These are phyloP conservation scores for Fusarium miscanthi DNA, from an alignment of 2,329 filamentous ascomycete species.

Conservation along the genomic window DNA sequence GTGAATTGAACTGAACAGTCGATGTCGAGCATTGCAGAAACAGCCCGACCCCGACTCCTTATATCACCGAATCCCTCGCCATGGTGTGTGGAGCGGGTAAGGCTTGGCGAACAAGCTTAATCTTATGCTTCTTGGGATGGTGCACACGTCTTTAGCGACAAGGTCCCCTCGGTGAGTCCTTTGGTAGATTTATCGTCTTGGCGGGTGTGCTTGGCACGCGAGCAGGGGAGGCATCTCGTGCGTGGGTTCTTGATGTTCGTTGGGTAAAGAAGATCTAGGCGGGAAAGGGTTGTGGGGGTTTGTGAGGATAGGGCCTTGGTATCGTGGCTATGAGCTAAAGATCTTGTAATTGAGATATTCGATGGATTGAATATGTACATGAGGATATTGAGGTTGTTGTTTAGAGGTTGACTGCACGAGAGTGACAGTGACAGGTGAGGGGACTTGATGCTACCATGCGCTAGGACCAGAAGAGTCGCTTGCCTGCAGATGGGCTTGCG, in stretches of 20 bases:
- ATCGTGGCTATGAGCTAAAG: background rate
- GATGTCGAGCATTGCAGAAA: conserved; percentile 9
- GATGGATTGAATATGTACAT: fast-evolving
- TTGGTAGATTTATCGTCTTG: conserved; percentile 20
- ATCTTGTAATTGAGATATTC: fast-evolving
- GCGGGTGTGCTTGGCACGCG: conserved; percentile 27
- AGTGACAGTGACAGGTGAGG: background rate
- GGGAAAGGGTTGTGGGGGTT: background rate
- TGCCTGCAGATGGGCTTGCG: background rate
- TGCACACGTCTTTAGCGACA: background rate
- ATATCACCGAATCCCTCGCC: conserved; percentile 27
- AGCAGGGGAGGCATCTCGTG: conserved; percentile 25
- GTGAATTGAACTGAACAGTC: background rate
- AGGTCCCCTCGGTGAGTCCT: background rate
- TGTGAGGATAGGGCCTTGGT: background rate
- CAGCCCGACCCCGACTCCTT: conserved; percentile 26
- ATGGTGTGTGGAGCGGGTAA: conserved; percentile 25
- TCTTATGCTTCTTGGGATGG: conserved; percentile 40
- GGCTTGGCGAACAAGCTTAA: conserved; percentile 46
- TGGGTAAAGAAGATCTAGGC: conserved; percentile 5
- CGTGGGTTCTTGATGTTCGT: conserved; percentile 30
- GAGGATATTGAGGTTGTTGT: too few relatives aligned
- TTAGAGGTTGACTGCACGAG: too few relatives aligned
- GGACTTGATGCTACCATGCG: background rate
- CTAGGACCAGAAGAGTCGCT: background rate